Percentiles rank a stretch among this genome's conserved stretches.
phyloP scores from a whole-genome alignment of 495 filamentous ascomycete species.

The Podospora tetraspora region DNA sequence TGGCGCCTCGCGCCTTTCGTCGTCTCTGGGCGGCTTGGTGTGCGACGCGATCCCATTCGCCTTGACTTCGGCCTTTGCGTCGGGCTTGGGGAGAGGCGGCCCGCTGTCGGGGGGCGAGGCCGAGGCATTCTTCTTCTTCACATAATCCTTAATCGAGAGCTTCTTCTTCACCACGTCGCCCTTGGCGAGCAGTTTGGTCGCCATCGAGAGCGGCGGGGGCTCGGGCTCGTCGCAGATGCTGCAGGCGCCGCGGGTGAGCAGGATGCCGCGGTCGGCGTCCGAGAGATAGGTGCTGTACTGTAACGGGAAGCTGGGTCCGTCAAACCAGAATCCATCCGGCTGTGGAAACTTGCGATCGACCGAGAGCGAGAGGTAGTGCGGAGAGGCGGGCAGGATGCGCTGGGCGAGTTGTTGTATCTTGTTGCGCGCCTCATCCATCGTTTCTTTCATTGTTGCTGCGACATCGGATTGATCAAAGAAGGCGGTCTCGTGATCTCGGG shows the following conservation, averaged over 20 bases:
- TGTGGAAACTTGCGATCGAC: constrained; percentile 33
- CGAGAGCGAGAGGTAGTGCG: constrained; percentile 41
- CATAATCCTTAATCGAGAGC: constrained; percentile 44
- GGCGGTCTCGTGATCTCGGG: not conserved
- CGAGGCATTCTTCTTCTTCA: constrained; percentile 38
- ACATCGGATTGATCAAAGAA: constrained; percentile 27
- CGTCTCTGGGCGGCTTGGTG: constrained; percentile 15
- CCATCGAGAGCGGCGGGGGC: constrained; percentile 20
- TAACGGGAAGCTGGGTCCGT: constrained; percentile 29
- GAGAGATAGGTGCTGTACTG: constrained; percentile 44
- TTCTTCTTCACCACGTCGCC: constrained; percentile 43
- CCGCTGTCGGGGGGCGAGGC: constrained; percentile 36
- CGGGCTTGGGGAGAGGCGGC: not conserved
- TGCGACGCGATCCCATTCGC: constrained; percentile 14
- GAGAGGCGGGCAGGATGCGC: constrained; percentile 38
- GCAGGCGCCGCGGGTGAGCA: constrained; percentile 40
- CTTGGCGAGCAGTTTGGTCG: constrained; percentile 24
- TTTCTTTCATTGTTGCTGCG: constrained; percentile 32
- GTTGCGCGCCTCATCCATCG: constrained; percentile 48
- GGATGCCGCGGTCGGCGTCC: constrained; percentile 43
- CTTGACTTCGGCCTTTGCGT: constrained; percentile 17
- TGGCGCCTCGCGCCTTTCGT: constrained; percentile 14
- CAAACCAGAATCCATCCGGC: constrained; percentile 37
- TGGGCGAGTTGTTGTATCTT: constrained; percentile 40
- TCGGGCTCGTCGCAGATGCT: constrained; percentile 39